A percentile compares a stretch with the other conserved stretches of the same genome.
These are phyloP conservation scores for Colletotrichum kahawae DNA, from an alignment of 2,329 filamentous ascomycete species.

Conservation along the genomic window DNA sequence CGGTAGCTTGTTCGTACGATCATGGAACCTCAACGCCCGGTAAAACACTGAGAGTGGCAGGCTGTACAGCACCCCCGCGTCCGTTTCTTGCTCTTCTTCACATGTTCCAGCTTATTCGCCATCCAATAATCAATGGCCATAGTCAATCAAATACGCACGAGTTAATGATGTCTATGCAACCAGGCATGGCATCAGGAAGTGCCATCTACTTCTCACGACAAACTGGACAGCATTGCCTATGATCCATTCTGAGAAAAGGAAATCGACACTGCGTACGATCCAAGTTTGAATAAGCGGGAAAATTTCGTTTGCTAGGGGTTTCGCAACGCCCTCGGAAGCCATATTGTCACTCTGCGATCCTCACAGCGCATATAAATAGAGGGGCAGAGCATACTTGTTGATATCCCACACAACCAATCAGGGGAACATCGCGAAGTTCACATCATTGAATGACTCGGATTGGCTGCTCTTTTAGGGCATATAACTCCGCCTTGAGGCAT, in stretches of 20 bases:
- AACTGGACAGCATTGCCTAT: too few relatives aligned
- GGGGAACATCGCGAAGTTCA: background rate
- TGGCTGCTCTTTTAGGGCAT: background rate
- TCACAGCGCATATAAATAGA: background rate
- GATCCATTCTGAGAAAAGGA: background rate
- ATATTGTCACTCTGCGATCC: background rate
- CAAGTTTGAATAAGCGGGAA: background rate
- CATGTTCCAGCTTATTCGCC: background rate
- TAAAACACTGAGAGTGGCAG: background rate
- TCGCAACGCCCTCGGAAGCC: background rate
- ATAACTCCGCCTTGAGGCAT: background rate
- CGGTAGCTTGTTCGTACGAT: too few relatives aligned
- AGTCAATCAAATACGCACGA: accelerated
- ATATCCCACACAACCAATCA: background rate
- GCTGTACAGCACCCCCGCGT: background rate
- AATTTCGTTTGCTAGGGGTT: background rate
- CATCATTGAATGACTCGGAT: background rate
- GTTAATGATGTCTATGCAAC: background rate
- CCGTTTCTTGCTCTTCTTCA: background rate
- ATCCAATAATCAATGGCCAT: background rate
- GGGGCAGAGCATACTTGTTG: background rate
- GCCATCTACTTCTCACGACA: background rate
- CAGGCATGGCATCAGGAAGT: background rate
- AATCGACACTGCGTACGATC: accelerated
- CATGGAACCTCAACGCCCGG: too few relatives aligned